Evolutionary conservation across 2,329 filamentous ascomycete species (phyloP), one percentile per base, ranked within the genome.

Genomic region (Nigrospora osmanthi): DNA sequence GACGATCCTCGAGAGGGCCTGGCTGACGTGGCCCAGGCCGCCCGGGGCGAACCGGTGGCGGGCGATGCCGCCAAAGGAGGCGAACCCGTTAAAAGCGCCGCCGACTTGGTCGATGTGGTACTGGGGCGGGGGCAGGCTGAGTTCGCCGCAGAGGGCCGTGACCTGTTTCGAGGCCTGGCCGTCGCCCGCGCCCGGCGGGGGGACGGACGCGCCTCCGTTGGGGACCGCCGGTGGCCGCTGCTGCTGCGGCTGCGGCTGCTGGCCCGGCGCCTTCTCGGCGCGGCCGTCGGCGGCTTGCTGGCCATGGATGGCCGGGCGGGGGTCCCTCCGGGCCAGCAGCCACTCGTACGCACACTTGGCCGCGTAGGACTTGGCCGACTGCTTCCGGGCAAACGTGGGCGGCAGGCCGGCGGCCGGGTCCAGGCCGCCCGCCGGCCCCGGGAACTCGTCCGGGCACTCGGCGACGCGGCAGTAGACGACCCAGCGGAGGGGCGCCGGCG

Each of bases 341-440:
- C 66, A 75, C 9, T 65, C 57, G 17, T 71, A 51, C 19, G 73
- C 73, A 12, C 64, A 66, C 51, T 67, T 69, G 17, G 76, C 74
- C 1, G 76, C 75, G 49, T 71, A 76, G 48, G 70, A 64, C 56
- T 75, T 78, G 19, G 77, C 75, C 33, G 70, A 70, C 63, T 75
- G 78, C 52, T 78, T 78, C 23, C 54, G 62, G 11, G 57, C 46
- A 43, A 77, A 79, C 0, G 54, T 47, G 0, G 68, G 68, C 31
- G 53, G 46, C 3, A 51, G 46, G 2, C 45, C 52, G 31, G 55
- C 45, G 6, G 58, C 57, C 7, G 49, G 39, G 1, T 54, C 48
- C 12, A 59, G 52, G 19, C 69, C 69, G 16, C 47, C 45, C n/a
- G 43, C 43, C 2, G 60, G 55, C 23, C 62, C 58, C 13, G 52